These are phyloP conservation scores for Xerophyta viscosa DNA, from an alignment of 106 monocot species.

Conservation along the genomic window DNA sequence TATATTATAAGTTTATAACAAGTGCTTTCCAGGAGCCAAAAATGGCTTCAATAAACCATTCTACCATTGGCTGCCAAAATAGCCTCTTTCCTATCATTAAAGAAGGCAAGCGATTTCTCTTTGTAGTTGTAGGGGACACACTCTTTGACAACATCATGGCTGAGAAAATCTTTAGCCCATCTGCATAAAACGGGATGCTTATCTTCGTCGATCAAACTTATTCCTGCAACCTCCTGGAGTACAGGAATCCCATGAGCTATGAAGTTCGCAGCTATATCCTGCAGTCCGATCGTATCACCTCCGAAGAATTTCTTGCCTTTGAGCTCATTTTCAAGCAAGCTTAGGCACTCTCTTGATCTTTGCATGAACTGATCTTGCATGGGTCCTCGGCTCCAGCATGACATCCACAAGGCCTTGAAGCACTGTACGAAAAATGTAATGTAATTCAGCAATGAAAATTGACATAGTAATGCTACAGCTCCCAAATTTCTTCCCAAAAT, in stretches of 20 bases:
- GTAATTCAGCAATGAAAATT: too few relatives aligned
- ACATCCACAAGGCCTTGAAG: not conserved
- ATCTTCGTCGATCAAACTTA: conserved; percentile 4
- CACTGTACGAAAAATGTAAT: conserved; percentile 1
- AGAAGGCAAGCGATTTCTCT: conserved; percentile 6
- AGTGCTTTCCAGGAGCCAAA: too few relatives aligned
- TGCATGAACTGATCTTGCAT: conserved; percentile 2
- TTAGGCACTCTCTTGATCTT: conserved; percentile 1
- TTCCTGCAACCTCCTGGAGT: conserved; percentile 3
- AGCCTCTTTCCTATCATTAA: not conserved
- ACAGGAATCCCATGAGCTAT: conserved; percentile 3
- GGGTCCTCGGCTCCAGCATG: conserved; percentile 8
- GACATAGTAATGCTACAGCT: too few relatives aligned
- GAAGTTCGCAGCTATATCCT: conserved; percentile 3
- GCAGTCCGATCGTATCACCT: conserved; percentile 4
- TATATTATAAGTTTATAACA: too few relatives aligned
- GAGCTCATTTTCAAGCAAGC: conserved; percentile 7
- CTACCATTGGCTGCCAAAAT: not conserved
- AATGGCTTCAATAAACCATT: conserved; percentile 2
- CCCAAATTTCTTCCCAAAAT: too few relatives aligned
- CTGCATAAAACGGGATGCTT: conserved; percentile 2
- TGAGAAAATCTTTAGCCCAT: conserved; percentile 5
- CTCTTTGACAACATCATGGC: conserved; percentile 4
- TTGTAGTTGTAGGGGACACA: not conserved
- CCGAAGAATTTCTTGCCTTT: conserved; percentile 11